Evolutionary conservation across 1,284 basidiomycete species (phyloP).

Genomic region (Tranzscheliella williamsii): DNA sequence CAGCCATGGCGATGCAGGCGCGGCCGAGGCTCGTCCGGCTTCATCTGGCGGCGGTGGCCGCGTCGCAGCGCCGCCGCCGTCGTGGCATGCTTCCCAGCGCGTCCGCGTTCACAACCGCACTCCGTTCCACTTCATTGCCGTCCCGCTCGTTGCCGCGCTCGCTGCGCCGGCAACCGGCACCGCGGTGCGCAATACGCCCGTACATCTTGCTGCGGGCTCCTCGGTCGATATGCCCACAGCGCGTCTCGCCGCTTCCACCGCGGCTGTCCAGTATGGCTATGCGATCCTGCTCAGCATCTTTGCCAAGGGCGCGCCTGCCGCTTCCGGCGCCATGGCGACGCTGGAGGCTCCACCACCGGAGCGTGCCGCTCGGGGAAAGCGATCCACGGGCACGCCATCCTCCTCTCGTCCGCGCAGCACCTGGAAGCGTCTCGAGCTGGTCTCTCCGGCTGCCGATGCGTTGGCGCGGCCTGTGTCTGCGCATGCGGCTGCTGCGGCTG

Average conservation of each 20-base stretch:
- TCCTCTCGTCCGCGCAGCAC: neutral
- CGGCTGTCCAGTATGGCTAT: neutral
- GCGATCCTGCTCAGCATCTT: neutral
- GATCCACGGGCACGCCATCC: neutral
- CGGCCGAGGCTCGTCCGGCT: no score
- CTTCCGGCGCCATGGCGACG: neutral
- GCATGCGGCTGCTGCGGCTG: neutral
- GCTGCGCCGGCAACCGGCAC: neutral
- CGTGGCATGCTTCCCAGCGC: neutral
- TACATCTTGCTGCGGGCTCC: neutral
- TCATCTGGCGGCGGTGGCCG: no score
- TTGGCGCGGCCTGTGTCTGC: no score
- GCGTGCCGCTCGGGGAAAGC: no score
- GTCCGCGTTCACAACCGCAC: neutral
- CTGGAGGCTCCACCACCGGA: neutral
- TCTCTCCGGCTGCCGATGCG: neutral
- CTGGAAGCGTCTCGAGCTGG: neutral
- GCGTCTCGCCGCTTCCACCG: neutral
- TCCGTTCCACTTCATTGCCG: neutral
- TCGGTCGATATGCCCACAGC: neutral
- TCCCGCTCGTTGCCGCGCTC: neutral
- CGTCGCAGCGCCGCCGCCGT: neutral
- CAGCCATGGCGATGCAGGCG: no score
- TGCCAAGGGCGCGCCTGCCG: neutral
- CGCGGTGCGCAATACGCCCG: neutral